Percentiles rank a stretch among this genome's conserved stretches.
These are phyloP conservation scores for Gamarada debralockiae DNA, from an alignment of 495 filamentous ascomycete species.

Conservation along the genomic window DNA sequence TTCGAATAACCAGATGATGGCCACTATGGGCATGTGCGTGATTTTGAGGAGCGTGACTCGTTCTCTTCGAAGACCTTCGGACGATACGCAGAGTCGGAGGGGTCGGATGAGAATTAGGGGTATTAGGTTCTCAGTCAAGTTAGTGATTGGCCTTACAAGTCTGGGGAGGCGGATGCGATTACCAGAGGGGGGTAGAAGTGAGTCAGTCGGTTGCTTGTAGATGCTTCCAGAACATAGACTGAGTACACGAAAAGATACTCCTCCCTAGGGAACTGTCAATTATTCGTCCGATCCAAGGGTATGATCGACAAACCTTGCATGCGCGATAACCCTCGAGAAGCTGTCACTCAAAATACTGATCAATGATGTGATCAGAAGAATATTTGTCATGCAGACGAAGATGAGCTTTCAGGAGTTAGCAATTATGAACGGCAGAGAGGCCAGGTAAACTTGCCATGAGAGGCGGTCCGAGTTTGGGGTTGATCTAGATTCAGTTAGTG, in stretches of 20 bases:
- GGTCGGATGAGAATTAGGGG: conserved; percentile 81
- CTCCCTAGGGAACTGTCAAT: conserved; percentile 44
- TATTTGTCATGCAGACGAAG: conserved; percentile 84
- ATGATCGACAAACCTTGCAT: conserved; percentile 27
- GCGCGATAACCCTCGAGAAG: conserved; percentile 71
- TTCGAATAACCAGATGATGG: conserved; percentile 45
- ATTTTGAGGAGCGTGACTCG: conserved; percentile 75
- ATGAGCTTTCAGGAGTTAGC: conserved; percentile 31
- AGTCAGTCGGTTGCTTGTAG: conserved; percentile 72
- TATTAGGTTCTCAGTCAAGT: conserved; percentile 66
- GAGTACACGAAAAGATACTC: conserved; percentile 81
- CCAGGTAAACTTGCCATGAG: conserved; percentile 50
- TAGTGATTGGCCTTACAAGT: conserved; percentile 5
- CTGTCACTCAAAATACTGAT: conserved; percentile 91
- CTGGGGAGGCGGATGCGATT: conserved; percentile 18
- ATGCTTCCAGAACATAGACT: conserved; percentile 76
- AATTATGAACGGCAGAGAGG: neutral
- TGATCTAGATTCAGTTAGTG: conserved; percentile 30
- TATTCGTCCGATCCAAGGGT: neutral
- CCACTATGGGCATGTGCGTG: conserved; percentile 52
- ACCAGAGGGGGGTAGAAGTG: conserved; percentile 62
- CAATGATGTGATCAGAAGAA: conserved; percentile 84
- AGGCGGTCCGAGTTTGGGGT: conserved; percentile 56
- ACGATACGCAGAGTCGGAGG: conserved; percentile 69
- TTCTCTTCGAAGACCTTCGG: conserved; percentile 64